These are phyloP conservation scores for Aspergillus puulaauensis DNA, from an alignment of 2,329 filamentous ascomycete genomes.

Conservation along the genomic window DNA sequence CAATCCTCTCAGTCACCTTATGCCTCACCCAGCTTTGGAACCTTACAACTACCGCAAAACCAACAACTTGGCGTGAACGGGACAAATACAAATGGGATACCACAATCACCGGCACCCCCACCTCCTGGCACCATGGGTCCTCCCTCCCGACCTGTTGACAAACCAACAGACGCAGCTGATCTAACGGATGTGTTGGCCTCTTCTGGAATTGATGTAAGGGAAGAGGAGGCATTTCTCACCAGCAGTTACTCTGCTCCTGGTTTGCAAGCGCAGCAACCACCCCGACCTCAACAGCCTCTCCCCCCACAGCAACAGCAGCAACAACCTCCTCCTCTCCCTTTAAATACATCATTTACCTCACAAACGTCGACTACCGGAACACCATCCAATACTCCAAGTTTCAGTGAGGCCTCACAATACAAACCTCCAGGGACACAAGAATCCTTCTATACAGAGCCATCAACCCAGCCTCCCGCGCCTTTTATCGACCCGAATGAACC, in stretches of 20 bases:
- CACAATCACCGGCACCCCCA: constrained; percentile 45
- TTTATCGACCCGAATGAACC: constrained; percentile 66
- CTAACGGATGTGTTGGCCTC: constrained; percentile 80
- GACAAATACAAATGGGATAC: constrained; percentile 53
- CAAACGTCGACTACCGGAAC: constrained; percentile 43
- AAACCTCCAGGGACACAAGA: constrained; percentile 57
- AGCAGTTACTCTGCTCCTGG: constrained; percentile 49
- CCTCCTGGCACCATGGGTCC: constrained; percentile 59
- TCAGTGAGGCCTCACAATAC: constrained; percentile 49
- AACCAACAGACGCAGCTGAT: constrained; percentile 61
- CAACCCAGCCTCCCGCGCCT: constrained; percentile 60
- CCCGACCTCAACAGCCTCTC: constrained; percentile 44
- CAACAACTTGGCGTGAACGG: constrained; percentile 35
- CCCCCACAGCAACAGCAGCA: constrained; percentile 21
- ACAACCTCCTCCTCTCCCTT: constrained; percentile 53
- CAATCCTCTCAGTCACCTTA: constrained; percentile 61
- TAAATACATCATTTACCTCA: constrained; percentile 42
- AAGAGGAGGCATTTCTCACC: constrained; percentile 80
- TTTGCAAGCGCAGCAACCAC: constrained; percentile 33
- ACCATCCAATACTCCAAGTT: constrained; percentile 47
- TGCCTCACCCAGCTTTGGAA: constrained; percentile 58
- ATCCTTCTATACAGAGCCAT: constrained; percentile 65
- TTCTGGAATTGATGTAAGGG: constrained; percentile 81
- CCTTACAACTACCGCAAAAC: constrained; percentile 45
- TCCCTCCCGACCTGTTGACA: constrained; percentile 57